Conservation (phyloP, 2,329 filamentous ascomycete genomes). For the Didymella glomerata region DNA sequence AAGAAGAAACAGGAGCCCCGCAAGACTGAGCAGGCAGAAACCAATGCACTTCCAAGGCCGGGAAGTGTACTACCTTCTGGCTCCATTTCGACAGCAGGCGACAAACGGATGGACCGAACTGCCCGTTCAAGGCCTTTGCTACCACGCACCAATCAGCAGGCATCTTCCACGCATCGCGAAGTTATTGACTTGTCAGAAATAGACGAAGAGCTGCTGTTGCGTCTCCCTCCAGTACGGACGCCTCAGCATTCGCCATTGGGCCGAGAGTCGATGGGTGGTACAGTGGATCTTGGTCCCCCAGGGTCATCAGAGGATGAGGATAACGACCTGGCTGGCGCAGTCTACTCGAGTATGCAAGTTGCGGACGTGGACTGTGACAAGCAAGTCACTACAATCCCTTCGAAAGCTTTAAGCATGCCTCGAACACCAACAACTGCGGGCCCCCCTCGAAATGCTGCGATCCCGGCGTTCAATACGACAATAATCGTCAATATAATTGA, state of each 20-base stretch:
- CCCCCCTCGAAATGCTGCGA: background rate
- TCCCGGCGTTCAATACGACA: background rate
- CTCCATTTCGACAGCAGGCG: background rate
- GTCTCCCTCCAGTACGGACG: conserved; percentile 5
- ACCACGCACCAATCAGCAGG: background rate
- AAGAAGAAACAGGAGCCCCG: conserved; percentile 13
- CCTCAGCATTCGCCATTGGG: background rate
- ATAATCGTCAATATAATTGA: background rate
- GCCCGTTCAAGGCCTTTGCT: background rate
- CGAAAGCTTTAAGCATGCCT: background rate
- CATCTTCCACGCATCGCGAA: background rate
- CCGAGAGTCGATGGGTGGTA: background rate
- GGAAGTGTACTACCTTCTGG: too few species aligned
- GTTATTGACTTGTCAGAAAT: conserved; percentile 3
- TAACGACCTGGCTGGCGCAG: background rate
- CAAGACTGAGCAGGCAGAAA: background rate
- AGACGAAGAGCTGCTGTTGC: background rate
- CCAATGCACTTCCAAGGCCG: background rate
- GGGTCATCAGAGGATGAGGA: background rate
- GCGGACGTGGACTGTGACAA: background rate
- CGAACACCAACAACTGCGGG: too few species aligned
- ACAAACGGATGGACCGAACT: background rate
- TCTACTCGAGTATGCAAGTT: background rate
- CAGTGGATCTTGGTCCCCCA: conserved; percentile 10
- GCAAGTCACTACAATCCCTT: too few species aligned